Conservation (phyloP, 2,329 filamentous ascomycete genomes). For the Cytospora schulzeri region DNA sequence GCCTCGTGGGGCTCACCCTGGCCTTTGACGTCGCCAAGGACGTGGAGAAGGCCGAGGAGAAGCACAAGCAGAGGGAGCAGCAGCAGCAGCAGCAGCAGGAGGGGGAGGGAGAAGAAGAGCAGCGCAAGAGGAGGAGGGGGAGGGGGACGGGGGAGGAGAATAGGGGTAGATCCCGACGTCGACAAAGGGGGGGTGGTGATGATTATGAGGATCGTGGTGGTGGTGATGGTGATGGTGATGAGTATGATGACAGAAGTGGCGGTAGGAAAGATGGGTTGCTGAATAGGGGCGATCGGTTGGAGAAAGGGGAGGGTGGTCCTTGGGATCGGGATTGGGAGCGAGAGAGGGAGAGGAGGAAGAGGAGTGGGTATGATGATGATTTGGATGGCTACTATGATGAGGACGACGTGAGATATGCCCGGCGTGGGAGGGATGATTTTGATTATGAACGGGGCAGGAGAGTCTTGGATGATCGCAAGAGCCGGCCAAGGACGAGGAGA, state of each 20-base stretch:
- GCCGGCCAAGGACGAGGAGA: slow-evolving; percentile 21
- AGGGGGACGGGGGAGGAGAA: not conserved
- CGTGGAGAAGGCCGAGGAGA: slow-evolving; percentile 39
- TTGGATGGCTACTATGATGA: not conserved
- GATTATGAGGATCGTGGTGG: not conserved
- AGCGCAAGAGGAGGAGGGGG: slow-evolving; percentile 22
- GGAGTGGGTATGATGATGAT: not conserved
- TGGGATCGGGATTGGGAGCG: not conserved
- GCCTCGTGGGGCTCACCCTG: slow-evolving; percentile 39
- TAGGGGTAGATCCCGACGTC: slow-evolving; percentile 4
- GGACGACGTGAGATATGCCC: not conserved
- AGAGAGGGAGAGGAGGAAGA: slow-evolving; percentile 5
- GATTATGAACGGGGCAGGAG: slow-evolving; percentile 17
- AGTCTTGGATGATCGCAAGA: slow-evolving; percentile 9
- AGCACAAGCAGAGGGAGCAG: slow-evolving; percentile 31
- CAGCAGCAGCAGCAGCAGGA: slow-evolving; percentile 24
- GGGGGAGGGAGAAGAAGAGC: slow-evolving; percentile 23
- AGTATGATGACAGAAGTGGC: not conserved
- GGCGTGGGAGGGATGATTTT: slow-evolving; percentile 7
- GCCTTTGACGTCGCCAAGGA: slow-evolving; percentile 46
- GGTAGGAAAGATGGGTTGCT: slow-evolving; percentile 9
- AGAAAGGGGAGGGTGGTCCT: slow-evolving; percentile 22
- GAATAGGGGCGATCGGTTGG: slow-evolving; percentile 17
- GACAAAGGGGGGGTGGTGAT: slow-evolving; percentile 1
- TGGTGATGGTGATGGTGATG: not conserved